Evolutionary conservation across 208 protist genomes (phyloP), one percentile per base, ranked within the genome.

Genomic region (Phytomonas serpens): DNA sequence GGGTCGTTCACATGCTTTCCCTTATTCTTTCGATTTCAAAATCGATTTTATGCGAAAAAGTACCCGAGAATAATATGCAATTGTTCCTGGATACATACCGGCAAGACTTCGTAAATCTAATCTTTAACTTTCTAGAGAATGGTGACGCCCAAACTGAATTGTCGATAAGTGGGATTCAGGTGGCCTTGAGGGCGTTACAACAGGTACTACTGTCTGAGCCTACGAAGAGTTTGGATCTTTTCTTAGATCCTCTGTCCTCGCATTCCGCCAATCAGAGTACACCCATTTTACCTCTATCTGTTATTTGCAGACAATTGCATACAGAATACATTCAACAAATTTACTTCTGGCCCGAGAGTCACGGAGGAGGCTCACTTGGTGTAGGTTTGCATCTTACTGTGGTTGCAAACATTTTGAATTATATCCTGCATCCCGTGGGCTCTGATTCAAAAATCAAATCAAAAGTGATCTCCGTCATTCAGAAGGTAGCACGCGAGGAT

Each of bases 1-100:
- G 92, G 31, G 87, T 97, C 14, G 85, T 79, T n/a, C 88, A 93
- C 68, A 87, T 97, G 76, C 71, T 97, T 13, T 94, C 87, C 13
- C 68, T 93, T n/a, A 77, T 93, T n/a, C 88, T 94, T 69, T 90
- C 85, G 2, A 82, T 92, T 64, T 71, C 90, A 29, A 76, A 86
- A 2, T 92, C 88, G 30, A 67, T 88, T 61, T 80, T 89, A 42
- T 93, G 91, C 74, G 79, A 70, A n/a, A 79, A 78, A 61, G 23
- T 69, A 6, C 52, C 61, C 0, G 10, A 7, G 5, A 69, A 61
- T 36, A 57, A 42, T 23, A 71, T 75, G 52, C 75, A 79, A 40
- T 64, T 62, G 13, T 87, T 90, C 79, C 69, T 92, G 47, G 82
- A 89, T 71, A 80, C 68, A 40, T 83, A 93, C 69, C 76, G 69